Evolutionary conservation across 2,329 filamentous ascomycete genomes (phyloP), one percentile per base, ranked within the genome.

Genomic region (Fusarium annulatum): DNA sequence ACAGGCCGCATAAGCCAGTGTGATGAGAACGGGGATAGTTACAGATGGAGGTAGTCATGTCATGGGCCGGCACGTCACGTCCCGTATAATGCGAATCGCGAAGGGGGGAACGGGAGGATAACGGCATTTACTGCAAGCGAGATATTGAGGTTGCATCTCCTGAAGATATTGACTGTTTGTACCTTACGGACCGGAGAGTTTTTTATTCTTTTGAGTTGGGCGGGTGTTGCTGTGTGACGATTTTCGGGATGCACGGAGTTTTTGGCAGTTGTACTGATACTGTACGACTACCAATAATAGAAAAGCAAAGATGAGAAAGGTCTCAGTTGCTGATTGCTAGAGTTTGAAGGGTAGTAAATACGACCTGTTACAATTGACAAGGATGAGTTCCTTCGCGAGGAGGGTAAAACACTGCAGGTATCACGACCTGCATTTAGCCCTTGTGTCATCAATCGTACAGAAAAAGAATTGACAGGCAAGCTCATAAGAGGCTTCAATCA

Each of bases 181-280:
- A 36, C 36, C 36, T 46, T 67, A 65, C 43, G 51, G 59, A 33
- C 45, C 67, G 59, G 67, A 69, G 69, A 61, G 39, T 66, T 61
- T 64, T 30, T 64, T 52, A 52, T 52, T 34, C 30, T 66, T 51
- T 34, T 61, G 46, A 66, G 48, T 58, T 42, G 46, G 56, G 49
- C 61, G 53, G 67, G 61, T 70, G 55, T 28, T 42, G 57, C 58
- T 55, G 60, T 72, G 59, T 56, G 36, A 73, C 61, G 21, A 38
- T 56, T 61, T 55, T 74, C 72, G 72, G 71, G 68, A 28, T 30
- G 51, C 57, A 72, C 72, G 57, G 56, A 45, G 26, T 60, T 55
- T 64, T 67, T 48, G 33, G 61, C 43, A 52, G 49, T 49, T 56
- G 60, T 38, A 64, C 48, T 15, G 11, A 67, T 28, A 43, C 16